A percentile compares a stretch with the other conserved stretches of the same genome.
Evolutionary conservation across 805 yeast genomes (phyloP).

Genomic region (Candida jianshihensis): DNA sequence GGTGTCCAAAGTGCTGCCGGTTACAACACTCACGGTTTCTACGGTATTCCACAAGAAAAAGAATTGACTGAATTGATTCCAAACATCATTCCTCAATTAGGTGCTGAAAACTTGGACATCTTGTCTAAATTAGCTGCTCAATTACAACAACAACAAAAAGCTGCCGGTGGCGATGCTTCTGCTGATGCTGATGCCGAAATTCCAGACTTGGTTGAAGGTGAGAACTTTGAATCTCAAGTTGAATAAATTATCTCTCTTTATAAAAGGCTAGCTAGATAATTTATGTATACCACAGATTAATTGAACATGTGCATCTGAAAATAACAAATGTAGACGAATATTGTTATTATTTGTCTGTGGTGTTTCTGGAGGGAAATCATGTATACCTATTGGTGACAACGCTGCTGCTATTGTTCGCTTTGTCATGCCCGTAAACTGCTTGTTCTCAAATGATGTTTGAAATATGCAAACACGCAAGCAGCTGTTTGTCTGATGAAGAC

Average conservation of each 20-base stretch:
- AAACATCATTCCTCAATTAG: conserved; percentile 90
- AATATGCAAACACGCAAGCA: no score
- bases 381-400: no score
- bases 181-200: conserved; percentile 50
- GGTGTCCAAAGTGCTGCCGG: conserved; percentile 91
- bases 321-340: no score
- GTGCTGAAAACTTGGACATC: conserved; percentile 89
- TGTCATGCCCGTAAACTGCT: no score
- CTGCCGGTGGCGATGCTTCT: conserved; percentile 40
- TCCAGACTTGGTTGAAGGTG: conserved; percentile 79
- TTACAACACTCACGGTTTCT: conserved; percentile 88
- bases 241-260: conserved; percentile 33
- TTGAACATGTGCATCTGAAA: neutral
- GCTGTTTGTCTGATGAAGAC: no score
- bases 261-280: no score
- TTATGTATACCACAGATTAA: neutral
- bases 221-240: conserved; percentile 43
- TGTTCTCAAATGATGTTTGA: no score
- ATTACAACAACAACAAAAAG: conserved; percentile 53
- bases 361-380: no score
- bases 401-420: no score
- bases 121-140: conserved; percentile 87
- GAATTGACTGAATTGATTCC: conserved; percentile 88
- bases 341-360: no score
- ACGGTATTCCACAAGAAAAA: conserved; percentile 93